A percentile compares a stretch with the other conserved stretches of the same genome.
Evolutionary conservation across 2,329 filamentous ascomycete species (phyloP).

Genomic region (Xylariaceae sp.): DNA sequence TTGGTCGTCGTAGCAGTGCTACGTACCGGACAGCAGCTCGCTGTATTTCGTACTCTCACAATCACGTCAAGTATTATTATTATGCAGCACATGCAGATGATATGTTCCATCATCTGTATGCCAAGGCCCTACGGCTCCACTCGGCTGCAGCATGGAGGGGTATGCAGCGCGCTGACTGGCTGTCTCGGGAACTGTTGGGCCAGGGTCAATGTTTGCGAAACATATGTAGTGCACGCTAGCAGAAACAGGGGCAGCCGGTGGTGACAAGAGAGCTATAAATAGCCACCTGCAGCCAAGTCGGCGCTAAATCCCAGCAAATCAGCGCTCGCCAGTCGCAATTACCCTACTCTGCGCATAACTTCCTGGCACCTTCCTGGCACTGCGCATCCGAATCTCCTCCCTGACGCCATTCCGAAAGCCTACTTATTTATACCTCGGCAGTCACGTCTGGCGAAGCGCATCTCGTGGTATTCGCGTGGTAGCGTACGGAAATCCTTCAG

Average conservation of each 20-base stretch:
- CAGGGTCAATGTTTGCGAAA: constrained; percentile 31
- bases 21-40: not conserved
- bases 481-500: not conserved
- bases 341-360: not conserved
- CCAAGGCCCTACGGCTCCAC: constrained; percentile 20
- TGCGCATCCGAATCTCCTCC: too few species aligned
- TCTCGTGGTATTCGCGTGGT: not conserved
- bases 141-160: constrained; percentile 19
- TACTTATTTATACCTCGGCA: too few species aligned
- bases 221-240: constrained; percentile 6
- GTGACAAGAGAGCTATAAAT: constrained; percentile 28
- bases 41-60: not conserved
- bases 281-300: constrained; percentile 22
- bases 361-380: not conserved
- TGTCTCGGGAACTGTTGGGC: constrained; percentile 13
- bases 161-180: constrained; percentile 23
- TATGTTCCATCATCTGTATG: constrained; percentile 23
- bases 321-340: constrained; percentile 11
- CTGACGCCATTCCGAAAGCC: too few species aligned
- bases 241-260: constrained; percentile 13
- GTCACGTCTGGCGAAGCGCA: too few species aligned
- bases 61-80: constrained; percentile 1
- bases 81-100: constrained; percentile 20
- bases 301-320: constrained; percentile 23
- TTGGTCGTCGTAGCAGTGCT: not conserved